phyloP scores from a whole-genome alignment of 1,284 basidiomycete genomes.

The Boletus mariae region DNA sequence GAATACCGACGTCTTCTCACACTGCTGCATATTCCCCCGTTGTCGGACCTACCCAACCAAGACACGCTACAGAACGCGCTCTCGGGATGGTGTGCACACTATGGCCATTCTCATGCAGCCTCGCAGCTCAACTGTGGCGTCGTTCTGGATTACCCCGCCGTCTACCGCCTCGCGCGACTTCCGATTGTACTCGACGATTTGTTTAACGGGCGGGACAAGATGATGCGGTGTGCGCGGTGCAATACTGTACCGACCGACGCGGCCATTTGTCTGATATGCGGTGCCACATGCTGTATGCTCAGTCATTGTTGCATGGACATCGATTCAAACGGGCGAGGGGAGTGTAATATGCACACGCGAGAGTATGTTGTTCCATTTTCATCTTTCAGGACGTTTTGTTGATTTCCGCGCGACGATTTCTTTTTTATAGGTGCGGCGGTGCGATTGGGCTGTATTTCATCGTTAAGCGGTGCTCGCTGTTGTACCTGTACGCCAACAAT shows the following conservation, averaged over 20 bases:
- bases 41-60: constrained; percentile 73
- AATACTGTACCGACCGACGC: constrained; percentile 79
- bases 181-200: constrained; percentile 83
- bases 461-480: constrained; percentile 86
- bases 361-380: constrained; percentile 58
- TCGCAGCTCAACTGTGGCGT: constrained; percentile 73
- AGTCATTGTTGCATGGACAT: constrained; percentile 88
- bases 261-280: constrained; percentile 91
- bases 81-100: constrained; percentile 81
- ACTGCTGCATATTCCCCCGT: constrained; percentile 73
- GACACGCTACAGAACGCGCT: constrained; percentile 80
- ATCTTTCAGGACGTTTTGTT: not conserved
- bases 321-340: constrained; percentile 63
- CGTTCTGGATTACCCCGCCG: constrained; percentile 76
- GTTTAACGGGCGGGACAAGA: constrained; percentile 64
- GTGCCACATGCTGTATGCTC: constrained; percentile 84
- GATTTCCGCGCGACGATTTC: not conserved
- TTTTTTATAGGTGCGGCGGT: constrained; percentile 74
- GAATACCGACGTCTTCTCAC: constrained; percentile 82
- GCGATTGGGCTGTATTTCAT: constrained; percentile 88
- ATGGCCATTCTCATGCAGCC: constrained; percentile 68
- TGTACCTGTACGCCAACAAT: constrained; percentile 89
- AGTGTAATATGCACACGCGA: constrained; percentile 94
- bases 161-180: constrained; percentile 83
- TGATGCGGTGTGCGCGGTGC: constrained; percentile 72